A percentile compares a stretch with the other conserved stretches of the same genome.
phyloP scores from a whole-genome alignment of 2,329 filamentous ascomycete species.

The Botryosphaeria dothidea region DNA sequence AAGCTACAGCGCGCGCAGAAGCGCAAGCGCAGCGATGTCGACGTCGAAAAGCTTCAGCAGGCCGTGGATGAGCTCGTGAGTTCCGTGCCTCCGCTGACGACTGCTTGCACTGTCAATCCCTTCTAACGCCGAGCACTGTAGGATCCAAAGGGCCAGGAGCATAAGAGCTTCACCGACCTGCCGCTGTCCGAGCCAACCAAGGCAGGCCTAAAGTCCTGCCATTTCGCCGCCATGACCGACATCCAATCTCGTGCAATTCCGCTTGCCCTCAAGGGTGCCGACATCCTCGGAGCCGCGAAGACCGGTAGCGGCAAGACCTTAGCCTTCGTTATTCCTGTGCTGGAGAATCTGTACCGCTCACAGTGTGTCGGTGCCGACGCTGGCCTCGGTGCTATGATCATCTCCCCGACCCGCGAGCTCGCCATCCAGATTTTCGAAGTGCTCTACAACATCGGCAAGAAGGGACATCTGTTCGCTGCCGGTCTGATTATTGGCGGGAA shows the following conservation, averaged over 20 bases:
- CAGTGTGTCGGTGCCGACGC: conserved; percentile 86
- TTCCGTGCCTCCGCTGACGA: background rate
- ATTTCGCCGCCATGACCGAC: conserved; percentile 88
- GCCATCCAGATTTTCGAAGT: conserved; percentile 98
- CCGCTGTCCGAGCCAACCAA: conserved; percentile 82
- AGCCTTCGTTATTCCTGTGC: conserved; percentile 85
- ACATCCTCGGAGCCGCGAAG: conserved; percentile 92
- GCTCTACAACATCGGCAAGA: conserved; percentile 81
- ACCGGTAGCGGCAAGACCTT: conserved; percentile 95
- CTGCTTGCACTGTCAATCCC: background rate
- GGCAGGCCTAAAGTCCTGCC: conserved; percentile 77
- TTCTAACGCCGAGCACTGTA: conserved; percentile 33
- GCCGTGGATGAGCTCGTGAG: conserved; percentile 46
- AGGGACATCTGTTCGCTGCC: conserved; percentile 83
- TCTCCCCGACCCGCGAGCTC: conserved; percentile 91
- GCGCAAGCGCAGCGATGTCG: conserved; percentile 55
- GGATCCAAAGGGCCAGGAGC: conserved; percentile 61
- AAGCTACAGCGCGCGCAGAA: conserved; percentile 54
- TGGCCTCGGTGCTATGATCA: conserved; percentile 86
- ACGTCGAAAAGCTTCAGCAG: conserved; percentile 48
- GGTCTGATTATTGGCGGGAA: conserved; percentile 94
- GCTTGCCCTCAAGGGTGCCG: conserved; percentile 77
- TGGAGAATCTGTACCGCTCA: conserved; percentile 87
- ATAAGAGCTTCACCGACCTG: conserved; percentile 76
- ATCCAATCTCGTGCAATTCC: conserved; percentile 90